Evolutionary conservation across 164 flowering plant genomes (phyloP), one percentile per base, ranked within the genome.

Genomic region (Pachysandra terminalis): DNA sequence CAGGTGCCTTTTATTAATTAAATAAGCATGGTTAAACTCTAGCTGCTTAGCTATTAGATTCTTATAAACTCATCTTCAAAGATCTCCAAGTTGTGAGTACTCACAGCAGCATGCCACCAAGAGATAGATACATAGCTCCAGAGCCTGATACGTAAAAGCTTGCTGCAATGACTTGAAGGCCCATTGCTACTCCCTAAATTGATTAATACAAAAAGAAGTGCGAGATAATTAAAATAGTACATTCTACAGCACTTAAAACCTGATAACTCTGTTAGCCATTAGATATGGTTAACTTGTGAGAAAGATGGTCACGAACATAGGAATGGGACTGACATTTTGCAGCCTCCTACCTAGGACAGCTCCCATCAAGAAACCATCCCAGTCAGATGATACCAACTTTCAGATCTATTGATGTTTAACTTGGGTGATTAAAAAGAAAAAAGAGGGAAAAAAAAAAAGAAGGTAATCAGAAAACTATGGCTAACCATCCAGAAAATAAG

Each of bases 51-150:
- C 17, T 25, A 45, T 37, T 13, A 61, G 37, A 13, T 41, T 62
- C 56, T 27, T 28, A 55, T 35, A 55, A 56, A 25, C 9, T 27
- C 21, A 51, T 32, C 57, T 24, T n/a, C 10, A 13, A 56, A 32
- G 65, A 19, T 52, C 23, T 40, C 12, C 37, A 32, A 32, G 3
- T 32, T 32, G 37, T 32, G 37, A 32, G 37, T 19, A 87, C 99
- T 90, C 73, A 95, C 99, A 89, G 40, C 24, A 92, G 80, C 88
- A 87, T 92, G 70, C 99, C 97, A 61, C 94, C 93, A 73, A 95
- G 90, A 61, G 98, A 89, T 52, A 95, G 59, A 78, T 77, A 90
- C 66, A 87, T 48, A 6, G 79, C 83, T 63, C 68, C 81, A 65
- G 80, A 70, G 53, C 59, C 59, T 40, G 82, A 22, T 14, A 74